phyloP scores from a whole-genome alignment of 2,329 filamentous ascomycete genomes.

The Talaromyces sp. region DNA sequence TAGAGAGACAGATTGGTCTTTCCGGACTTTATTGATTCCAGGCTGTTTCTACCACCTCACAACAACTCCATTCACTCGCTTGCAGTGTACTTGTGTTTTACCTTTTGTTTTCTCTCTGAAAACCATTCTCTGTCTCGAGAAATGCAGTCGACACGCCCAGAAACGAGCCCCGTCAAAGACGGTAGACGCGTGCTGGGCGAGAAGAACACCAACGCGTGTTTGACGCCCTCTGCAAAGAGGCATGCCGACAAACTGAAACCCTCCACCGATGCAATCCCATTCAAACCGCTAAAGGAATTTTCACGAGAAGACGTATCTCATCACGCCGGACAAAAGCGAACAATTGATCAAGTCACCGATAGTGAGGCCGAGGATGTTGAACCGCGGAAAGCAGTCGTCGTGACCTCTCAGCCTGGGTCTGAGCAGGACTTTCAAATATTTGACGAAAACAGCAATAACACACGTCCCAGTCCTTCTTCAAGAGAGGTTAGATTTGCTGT shows the following conservation, averaged over 20 bases:
- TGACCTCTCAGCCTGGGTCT: constrained; percentile 4
- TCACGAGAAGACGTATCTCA: constrained; percentile 20
- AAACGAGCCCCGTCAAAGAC: constrained; percentile 29
- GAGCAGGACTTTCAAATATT: constrained; percentile 18
- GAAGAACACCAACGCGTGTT: constrained; percentile 36
- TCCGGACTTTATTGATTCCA: background rate
- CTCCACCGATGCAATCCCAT: constrained; percentile 23
- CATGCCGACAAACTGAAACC: constrained; percentile 14
- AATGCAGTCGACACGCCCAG: constrained; percentile 19
- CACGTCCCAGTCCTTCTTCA: constrained; percentile 10
- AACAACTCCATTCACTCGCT: background rate
- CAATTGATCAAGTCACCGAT: constrained; percentile 33
- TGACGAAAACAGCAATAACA: constrained; percentile 14
- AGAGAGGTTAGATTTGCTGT: constrained; percentile 9
- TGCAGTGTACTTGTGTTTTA: background rate
- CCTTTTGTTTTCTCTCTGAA: background rate
- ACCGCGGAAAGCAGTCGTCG: constrained; percentile 13
- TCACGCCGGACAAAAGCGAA: constrained; percentile 35
- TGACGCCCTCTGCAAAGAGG: constrained; percentile 24
- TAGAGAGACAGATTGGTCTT: background rate
- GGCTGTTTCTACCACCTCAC: background rate
- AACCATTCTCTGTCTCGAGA: background rate
- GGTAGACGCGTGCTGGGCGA: constrained; percentile 36
- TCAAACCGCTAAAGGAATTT: constrained; percentile 15
- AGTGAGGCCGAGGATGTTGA: constrained; percentile 12